A percentile compares a stretch with the other conserved stretches of the same genome.
Conservation (phyloP, 371 early-diverging fungal species). For the Funneliformis caledonium region DNA sequence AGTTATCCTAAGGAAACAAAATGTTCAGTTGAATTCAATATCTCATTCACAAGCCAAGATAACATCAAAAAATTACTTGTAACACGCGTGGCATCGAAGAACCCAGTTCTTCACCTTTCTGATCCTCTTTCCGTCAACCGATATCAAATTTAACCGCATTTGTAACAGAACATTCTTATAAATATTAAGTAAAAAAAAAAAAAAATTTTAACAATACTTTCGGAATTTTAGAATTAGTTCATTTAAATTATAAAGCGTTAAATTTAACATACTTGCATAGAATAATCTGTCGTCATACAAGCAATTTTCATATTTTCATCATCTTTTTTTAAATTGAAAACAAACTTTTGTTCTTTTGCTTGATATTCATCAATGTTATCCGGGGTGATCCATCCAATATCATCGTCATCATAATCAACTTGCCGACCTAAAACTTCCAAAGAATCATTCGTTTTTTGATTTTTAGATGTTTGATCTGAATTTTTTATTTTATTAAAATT, state of each 20-base stretch:
- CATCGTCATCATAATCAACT: constrained; percentile 63
- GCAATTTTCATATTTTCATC: constrained; percentile 69
- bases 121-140: constrained; percentile 84
- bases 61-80: constrained; percentile 57
- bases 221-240: background rate
- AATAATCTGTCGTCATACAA: constrained; percentile 94
- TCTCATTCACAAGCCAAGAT: background rate
- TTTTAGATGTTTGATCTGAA: background rate
- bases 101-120: constrained; percentile 84
- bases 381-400: constrained; percentile 96
- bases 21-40: background rate
- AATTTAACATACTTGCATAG: constrained; percentile 78
- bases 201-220: background rate
- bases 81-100: constrained; percentile 95
- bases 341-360: constrained; percentile 58
- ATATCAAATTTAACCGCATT: constrained; percentile 86
- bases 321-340: constrained; percentile 52
- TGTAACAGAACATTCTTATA: constrained; percentile 86
- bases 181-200: background rate
- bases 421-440: constrained; percentile 44
- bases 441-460: constrained; percentile 22
- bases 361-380: constrained; percentile 76
- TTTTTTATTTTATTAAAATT: constrained; percentile 2
- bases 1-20: constrained; percentile 60
- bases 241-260: background rate